These are phyloP conservation scores for Paramecium sonneborni DNA, from an alignment of 73 alveolate genomes.

Conservation along the genomic window DNA sequence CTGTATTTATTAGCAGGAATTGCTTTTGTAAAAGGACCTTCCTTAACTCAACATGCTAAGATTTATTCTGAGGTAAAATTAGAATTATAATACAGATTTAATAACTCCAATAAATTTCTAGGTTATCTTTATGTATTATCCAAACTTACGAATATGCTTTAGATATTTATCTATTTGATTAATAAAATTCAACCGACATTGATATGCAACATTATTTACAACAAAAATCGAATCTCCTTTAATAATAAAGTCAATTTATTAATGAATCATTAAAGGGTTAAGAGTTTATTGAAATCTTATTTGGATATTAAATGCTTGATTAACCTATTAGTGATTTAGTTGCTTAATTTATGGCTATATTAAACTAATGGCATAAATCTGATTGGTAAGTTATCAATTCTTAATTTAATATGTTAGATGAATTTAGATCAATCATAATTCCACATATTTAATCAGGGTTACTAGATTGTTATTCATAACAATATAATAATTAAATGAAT, in stretches of 20 bases:
- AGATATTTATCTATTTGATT: neutral
- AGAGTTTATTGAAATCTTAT: neutral
- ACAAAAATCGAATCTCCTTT: neutral
- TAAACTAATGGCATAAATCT: neutral
- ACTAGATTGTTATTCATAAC: neutral
- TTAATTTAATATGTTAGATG: neutral
- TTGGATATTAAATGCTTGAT: neutral
- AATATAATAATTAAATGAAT: neutral
- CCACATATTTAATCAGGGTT: neutral
- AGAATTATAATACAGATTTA: neutral
- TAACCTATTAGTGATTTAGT: neutral
- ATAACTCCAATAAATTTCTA: neutral
- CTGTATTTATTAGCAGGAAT: neutral
- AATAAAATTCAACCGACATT: neutral
- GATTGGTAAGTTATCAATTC: neutral
- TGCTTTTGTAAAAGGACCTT: neutral
- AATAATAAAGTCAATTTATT: neutral
- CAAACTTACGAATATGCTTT: neutral
- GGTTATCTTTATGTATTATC: neutral
- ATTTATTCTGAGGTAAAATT: neutral
- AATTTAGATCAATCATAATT: neutral
- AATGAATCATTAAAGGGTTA: neutral
- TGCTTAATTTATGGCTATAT: neutral
- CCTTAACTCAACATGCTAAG: neutral
- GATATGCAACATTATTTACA: neutral